Evolutionary conservation across 164 flowering plant species (phyloP), one percentile per base, ranked within the genome.

Genomic region (Platanus orientalis): DNA sequence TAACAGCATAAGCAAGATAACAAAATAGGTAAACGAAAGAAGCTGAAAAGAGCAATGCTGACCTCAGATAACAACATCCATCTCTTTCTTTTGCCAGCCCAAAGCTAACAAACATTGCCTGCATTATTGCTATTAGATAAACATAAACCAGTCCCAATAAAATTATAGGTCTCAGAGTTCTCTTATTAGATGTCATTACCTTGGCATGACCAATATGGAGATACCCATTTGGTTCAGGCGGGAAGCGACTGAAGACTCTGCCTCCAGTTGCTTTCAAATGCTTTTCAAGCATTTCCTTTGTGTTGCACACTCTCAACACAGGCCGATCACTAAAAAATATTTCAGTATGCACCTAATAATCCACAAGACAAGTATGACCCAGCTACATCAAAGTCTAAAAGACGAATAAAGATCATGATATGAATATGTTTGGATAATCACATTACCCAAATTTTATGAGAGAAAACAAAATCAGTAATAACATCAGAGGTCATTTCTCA

Each of bases 161-260:
- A 39, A 60, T 17, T 12, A 39, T 27, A 20, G 10, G 50, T 26
- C 54, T 4, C 4, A 45, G 55, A 53, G 28, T 20, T 13, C 1
- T 14, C 54, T 45, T 25, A 39, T 24, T 23, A 28, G 29, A 1
- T 14, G 1, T 45, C 4, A 53, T 66, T 75, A 89, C 99, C 97
- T 95, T 95, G n/a, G 99, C 99, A 79, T 95, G 99, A 65, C 99
- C 99, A 68, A 95, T 92, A 75, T 95, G 99, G 24, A 95, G 84
- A 73, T 86, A 95, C 7, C 99, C 99, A 84, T 95, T 95, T 61
- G 99, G 99, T 69, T 95, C 99, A 30, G 99, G 97, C 23, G 97
- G 99, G 75, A 95, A 95, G 47, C 99, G 93, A 16, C 94, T 79
- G 57, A 70, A 80, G 55, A 92, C 94, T 70, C 69, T 89, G 29